These are phyloP conservation scores for Blastobotrys terrestris DNA, from an alignment of 805 yeast genomes.

Conservation along the genomic window DNA sequence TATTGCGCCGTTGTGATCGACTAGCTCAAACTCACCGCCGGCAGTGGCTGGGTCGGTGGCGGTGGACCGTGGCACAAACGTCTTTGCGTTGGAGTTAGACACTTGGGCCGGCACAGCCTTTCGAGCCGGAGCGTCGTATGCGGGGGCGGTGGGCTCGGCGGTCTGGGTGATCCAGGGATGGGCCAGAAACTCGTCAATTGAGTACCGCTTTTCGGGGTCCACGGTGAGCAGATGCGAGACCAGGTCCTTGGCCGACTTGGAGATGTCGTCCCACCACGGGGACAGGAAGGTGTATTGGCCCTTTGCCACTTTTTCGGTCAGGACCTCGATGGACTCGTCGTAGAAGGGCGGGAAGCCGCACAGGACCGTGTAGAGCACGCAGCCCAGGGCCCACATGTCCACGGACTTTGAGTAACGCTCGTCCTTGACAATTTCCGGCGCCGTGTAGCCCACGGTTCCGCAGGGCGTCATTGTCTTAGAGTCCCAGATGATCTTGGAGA, in stretches of 20 bases:
- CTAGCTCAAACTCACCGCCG: conserved; percentile 1
- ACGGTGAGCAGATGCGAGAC: conserved; percentile 64
- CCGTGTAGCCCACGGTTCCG: conserved; percentile 98
- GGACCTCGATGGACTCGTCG: conserved; percentile 67
- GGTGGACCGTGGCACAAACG: conserved; percentile 1
- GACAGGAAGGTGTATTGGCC: conserved; percentile 70
- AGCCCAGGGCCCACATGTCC: conserved; percentile 98
- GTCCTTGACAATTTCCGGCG: conserved; percentile 95
- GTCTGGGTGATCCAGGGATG: conserved; percentile 67
- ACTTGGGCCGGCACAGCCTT: conserved; percentile 14
- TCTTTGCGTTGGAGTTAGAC: background rate
- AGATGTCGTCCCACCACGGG: conserved; percentile 90
- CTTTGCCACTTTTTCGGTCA: conserved; percentile 72
- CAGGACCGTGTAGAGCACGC: conserved; percentile 84
- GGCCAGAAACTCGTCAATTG: conserved; percentile 61
- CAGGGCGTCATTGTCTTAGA: conserved; percentile 93
- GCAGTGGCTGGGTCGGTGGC: background rate
- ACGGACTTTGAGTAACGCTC: conserved; percentile 89
- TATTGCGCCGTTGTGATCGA: conserved; percentile 11
- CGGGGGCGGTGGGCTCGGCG: conserved; percentile 19
- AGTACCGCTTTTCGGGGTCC: conserved; percentile 60
- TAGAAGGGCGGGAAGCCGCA: conserved; percentile 99
- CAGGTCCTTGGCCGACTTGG: conserved; percentile 60
- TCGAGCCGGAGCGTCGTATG: conserved; percentile 21
- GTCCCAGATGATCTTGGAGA: conserved; percentile 85